phyloP scores from a whole-genome alignment of 306 rosid genomes.

The Lathyrus tuberosus region DNA sequence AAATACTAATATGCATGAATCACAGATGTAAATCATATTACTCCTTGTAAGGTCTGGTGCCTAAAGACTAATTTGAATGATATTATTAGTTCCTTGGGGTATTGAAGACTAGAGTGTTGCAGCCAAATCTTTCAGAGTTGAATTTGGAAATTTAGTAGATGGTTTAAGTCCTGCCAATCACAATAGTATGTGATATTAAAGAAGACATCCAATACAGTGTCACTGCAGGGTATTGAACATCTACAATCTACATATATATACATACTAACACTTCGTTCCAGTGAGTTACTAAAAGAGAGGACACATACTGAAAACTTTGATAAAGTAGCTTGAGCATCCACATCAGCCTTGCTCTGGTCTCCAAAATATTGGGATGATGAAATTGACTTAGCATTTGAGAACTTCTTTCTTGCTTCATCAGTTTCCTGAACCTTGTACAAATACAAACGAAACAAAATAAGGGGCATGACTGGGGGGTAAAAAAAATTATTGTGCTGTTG shows the following conservation, averaged over 20 bases:
- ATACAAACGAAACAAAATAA: slow-evolving; percentile 21
- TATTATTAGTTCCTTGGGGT: neutral
- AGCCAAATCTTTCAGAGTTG: neutral
- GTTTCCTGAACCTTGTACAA: slow-evolving; percentile 68
- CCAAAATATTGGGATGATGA: slow-evolving; percentile 96
- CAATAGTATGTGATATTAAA: slow-evolving; percentile 7
- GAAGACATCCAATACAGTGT: slow-evolving; percentile 9
- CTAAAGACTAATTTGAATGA: neutral
- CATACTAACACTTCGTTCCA: slow-evolving; percentile 3
- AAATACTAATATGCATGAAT: slow-evolving; percentile 1
- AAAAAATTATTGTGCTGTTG: neutral
- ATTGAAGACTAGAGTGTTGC: neutral
- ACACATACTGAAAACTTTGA: slow-evolving; percentile 78
- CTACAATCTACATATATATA: neutral
- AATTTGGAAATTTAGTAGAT: neutral
- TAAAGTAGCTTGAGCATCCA: slow-evolving; percentile 71
- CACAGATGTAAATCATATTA: neutral
- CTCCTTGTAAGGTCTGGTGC: slow-evolving; percentile 1
- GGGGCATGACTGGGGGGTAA: neutral
- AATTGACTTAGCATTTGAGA: slow-evolving; percentile 91
- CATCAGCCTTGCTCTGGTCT: slow-evolving; percentile 74
- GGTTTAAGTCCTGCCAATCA: slow-evolving; percentile 7
- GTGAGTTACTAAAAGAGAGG: slow-evolving; percentile 25
- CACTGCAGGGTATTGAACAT: slow-evolving; percentile 5
- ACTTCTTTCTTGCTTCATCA: slow-evolving; percentile 96